Conservation (phyloP, 2,329 filamentous ascomycete genomes). For the Incumbomyces lentus region DNA sequence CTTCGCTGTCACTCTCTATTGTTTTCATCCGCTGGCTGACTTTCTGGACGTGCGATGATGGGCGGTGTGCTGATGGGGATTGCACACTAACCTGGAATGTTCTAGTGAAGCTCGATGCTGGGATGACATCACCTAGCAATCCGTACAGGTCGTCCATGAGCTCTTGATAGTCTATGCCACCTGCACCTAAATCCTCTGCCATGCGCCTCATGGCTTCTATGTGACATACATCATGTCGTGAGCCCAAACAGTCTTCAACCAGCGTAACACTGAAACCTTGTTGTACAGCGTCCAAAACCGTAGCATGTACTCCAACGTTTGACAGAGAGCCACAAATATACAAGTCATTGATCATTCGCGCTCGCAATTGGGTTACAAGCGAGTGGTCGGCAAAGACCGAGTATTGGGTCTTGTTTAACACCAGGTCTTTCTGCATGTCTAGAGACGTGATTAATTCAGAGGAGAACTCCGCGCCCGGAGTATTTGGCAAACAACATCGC, state of each 20-base stretch:
- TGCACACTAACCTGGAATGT: conserved; percentile 15
- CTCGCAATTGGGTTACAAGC: conserved; percentile 66
- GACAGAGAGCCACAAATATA: conserved; percentile 80
- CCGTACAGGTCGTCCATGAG: conserved; percentile 43
- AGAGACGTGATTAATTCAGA: conserved; percentile 41
- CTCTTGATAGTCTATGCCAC: conserved; percentile 49
- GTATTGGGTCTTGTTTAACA: conserved; percentile 66
- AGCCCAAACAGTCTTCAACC: conserved; percentile 81
- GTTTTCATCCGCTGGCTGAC: conserved; percentile 1
- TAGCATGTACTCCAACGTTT: conserved; percentile 84
- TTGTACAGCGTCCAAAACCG: conserved; percentile 76
- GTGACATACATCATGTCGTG: conserved; percentile 59
- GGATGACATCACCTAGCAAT: conserved; percentile 29
- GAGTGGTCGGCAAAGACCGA: conserved; percentile 72
- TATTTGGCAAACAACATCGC: conserved; percentile 31
- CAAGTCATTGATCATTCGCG: conserved; percentile 77
- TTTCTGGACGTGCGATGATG: background rate
- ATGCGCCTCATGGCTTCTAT: conserved; percentile 60
- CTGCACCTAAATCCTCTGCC: conserved; percentile 63
- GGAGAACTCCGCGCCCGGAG: conserved; percentile 40
- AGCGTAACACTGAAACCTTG: conserved; percentile 82
- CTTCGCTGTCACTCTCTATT: background rate
- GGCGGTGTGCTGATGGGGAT: background rate
- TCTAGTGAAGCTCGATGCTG: conserved; percentile 18
- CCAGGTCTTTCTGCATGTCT: conserved; percentile 40